phyloP scores from a whole-genome alignment of 768 basidiomycete species.

The Naganishia kalamii region DNA sequence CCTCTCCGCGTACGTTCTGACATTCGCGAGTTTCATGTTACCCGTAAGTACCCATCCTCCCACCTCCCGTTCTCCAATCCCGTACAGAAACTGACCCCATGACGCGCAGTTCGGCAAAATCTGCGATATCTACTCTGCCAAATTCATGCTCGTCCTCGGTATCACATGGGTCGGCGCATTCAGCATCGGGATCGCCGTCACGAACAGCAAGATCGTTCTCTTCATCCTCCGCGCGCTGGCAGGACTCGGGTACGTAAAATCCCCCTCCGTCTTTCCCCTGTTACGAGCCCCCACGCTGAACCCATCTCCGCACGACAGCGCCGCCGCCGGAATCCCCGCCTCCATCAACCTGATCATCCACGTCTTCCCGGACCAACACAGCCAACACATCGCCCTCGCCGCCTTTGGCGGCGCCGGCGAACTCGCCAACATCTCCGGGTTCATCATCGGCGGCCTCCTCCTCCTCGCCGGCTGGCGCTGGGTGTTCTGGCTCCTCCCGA shows the following conservation, averaged over 20 bases:
- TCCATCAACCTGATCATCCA: conserved; percentile 26
- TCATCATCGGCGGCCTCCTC: conserved; percentile 28
- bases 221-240: conserved; percentile 20
- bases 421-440: conserved; percentile 26
- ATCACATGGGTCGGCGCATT: conserved; percentile 21
- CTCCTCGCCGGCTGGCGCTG: conserved; percentile 24
- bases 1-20: conserved; percentile 20
- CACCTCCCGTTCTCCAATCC: too few relatives aligned
- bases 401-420: conserved; percentile 23
- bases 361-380: conserved; percentile 21
- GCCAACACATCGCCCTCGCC: conserved; percentile 23
- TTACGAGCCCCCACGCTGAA: neutral
- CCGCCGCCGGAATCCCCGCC: conserved; percentile 27
- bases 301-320: neutral
- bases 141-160: conserved; percentile 11
- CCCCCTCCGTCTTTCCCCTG: neutral
- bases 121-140: conserved; percentile 17
- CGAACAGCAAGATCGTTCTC: conserved; percentile 6
- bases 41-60: conserved; percentile 10
- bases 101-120: conserved; percentile 15
- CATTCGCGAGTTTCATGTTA: conserved; percentile 22
- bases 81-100: neutral
- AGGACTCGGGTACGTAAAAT: conserved; percentile 16
- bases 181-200: conserved; percentile 15
- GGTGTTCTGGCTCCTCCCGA: conserved; percentile 27